Evolutionary conservation across 1,284 basidiomycete species (phyloP).

Genomic region (Ustilago lituana): DNA sequence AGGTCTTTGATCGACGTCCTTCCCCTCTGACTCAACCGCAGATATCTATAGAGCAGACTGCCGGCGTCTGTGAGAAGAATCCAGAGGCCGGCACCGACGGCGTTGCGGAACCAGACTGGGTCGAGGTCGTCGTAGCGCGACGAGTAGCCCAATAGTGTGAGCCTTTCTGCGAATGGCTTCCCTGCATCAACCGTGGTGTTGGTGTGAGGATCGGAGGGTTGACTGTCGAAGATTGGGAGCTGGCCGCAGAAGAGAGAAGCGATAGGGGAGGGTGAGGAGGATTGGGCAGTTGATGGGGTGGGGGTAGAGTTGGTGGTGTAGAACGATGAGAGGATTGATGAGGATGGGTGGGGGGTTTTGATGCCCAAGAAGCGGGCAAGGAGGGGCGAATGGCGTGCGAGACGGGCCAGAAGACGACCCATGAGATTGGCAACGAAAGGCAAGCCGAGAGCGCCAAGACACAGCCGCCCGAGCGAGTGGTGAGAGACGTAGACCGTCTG

Average conservation of each 20-base stretch:
- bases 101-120: conserved; percentile 62
- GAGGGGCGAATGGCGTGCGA: conserved; percentile 20
- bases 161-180: conserved; percentile 9
- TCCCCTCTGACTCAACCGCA: conserved; percentile 45
- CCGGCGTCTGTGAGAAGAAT: conserved; percentile 55
- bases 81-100: conserved; percentile 55
- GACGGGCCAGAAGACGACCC: conserved; percentile 48
- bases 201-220: background rate
- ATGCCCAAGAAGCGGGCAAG: conserved; percentile 47
- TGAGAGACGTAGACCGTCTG: conserved; percentile 54
- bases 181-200: background rate
- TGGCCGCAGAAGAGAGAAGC: conserved; percentile 32
- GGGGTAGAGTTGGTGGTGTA: conserved; percentile 34
- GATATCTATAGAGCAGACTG: conserved; percentile 49
- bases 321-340: conserved; percentile 25
- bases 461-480: conserved; percentile 47
- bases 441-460: conserved; percentile 54
- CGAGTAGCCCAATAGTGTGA: conserved; percentile 16
- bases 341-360: conserved; percentile 5
- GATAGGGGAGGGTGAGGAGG: conserved; percentile 19
- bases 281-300: too few species aligned
- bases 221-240: conserved; percentile 20
- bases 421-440: conserved; percentile 55
- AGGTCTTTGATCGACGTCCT: conserved; percentile 51
- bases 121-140: conserved; percentile 55